Evolutionary conservation across 768 basidiomycete species (phyloP), one percentile per base, ranked within the genome.

Genomic region (Termitomyces sp.): DNA sequence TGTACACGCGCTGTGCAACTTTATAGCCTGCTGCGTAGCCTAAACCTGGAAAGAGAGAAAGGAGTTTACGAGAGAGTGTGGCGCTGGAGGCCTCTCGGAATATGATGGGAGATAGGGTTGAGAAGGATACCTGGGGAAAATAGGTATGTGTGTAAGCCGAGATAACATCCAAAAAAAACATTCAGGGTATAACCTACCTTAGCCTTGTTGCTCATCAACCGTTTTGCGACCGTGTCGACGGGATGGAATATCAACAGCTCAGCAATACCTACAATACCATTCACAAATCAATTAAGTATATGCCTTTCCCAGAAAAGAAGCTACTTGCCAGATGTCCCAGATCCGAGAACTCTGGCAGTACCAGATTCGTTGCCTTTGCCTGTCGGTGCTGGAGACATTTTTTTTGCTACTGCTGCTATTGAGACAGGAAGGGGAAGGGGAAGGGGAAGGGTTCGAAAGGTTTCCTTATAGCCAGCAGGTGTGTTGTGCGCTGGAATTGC

Each of bases 21-120:
- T 98, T 99, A 86, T 98, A 99, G 5, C 97, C 96, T 32, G 96
- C 97, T 5, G 97, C 96, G 72, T 99, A 99, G 2, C 96, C 96
- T 4, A 99, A 86, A 57, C 94, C 96, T 40, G 96, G 96, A 80
- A 99, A 99, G n/a, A 99, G 83, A 3, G 94, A 96, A 17, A 97
- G 66, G 66, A 96, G 82, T 73, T 91, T 92, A 45, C 78, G 79
- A 6, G 79, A 75, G 1, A 91, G 59, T 2, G 92, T 76, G 3
- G 92, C 88, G 0, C 81, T 72, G 8, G 96, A 91, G 36, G 88
- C 78, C 45, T 95, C 89, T 34, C 91, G 84, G 85, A 99, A 99
- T 72, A 99, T 82, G 78, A 98, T 89, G 48, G 83, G 73, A 54
- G 87, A 87, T 42, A 93, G 76, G 8, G 84, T 81, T 17, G 82